Evolutionary conservation across 2,329 filamentous ascomycete species (phyloP), one percentile per base, ranked within the genome.

Genomic region (Acrocalymma vagum): DNA sequence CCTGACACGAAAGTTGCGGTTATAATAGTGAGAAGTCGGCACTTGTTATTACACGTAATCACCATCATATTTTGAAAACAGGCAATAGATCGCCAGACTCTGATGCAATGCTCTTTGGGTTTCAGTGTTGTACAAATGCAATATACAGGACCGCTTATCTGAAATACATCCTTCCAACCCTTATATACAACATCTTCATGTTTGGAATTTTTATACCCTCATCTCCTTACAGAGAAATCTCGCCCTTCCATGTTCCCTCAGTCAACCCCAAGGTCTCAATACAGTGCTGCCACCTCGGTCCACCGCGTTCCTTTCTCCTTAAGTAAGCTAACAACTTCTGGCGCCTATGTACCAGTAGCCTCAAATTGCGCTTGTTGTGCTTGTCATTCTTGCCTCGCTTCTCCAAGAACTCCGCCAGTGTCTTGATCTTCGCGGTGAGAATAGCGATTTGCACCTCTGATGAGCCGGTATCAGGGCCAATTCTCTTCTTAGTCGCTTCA

Each of bases 371-470:
- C 82, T 95, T 96, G 75, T 96, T 96, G 68, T 90, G 83, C 77
- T 95, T 96, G 67, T 99, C 94, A 67, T 87, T 90, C 69, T 87
- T 83, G 5, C 87, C 89, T 55, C 84, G 81, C 27, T 76, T 78
- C 62, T 87, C 79, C 35, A 96, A 72, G 53, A 86, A 85, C 55
- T 87, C 79, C 11, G 88, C 86, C 33, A 99, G 70, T 16, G 87
- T 85, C 50, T 90, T 80, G 66, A 99, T 99, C 80, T 96, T 97
- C 42, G 90, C 83, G 3, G 94, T 99, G 67, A 99, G 72, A 58
- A 99, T 95, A 29, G 91, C 92, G 54, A 95, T 90, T 77, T 99
- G 94, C n/a, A 99, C 95, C 73, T 99, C 94, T 6, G 90, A 90
- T 59, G 90, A 95, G 23, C 94, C 94, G 1, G 93, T 99, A 67